Evolutionary conservation across 2,329 filamentous ascomycete genomes (phyloP).

Genomic region (Sordariomycetes sp.): DNA sequence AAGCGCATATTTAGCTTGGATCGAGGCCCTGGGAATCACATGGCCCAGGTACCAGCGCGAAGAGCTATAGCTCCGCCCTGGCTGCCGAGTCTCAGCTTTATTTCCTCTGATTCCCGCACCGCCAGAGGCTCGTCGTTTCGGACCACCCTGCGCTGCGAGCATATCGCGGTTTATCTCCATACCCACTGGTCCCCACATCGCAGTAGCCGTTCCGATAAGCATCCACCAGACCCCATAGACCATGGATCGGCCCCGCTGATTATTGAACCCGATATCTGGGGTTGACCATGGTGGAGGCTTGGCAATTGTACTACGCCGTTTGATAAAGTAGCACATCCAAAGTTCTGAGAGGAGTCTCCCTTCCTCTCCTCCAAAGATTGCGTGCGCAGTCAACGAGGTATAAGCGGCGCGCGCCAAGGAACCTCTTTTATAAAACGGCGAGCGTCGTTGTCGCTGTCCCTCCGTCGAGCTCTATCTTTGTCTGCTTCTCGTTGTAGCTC

Average conservation of each 20-base stretch:
- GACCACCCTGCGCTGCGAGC: neutral
- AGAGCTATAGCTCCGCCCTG: too few relatives aligned
- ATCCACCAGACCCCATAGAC: neutral
- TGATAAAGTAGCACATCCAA: neutral
- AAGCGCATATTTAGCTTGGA: neutral
- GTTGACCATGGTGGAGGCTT: neutral
- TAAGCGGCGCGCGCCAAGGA: neutral
- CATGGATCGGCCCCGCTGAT: neutral
- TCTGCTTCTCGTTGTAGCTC: too few relatives aligned
- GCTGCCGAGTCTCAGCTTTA: neutral
- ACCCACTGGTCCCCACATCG: neutral
- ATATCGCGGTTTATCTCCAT: neutral
- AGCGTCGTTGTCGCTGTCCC: neutral
- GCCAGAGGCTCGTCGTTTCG: neutral
- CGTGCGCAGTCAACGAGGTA: neutral
- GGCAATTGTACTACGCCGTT: neutral
- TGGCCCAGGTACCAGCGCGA: neutral
- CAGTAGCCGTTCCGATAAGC: neutral
- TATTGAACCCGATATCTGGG: neutral
- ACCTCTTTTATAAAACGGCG: neutral
- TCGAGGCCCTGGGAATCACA: neutral
- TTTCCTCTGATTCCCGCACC: neutral
- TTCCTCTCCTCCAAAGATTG: neutral
- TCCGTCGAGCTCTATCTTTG: neutral
- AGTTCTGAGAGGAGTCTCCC: neutral